A percentile compares a stretch with the other conserved stretches of the same genome.
phyloP scores from a whole-genome alignment of 2,329 filamentous ascomycete species.

The Monosporascus sp. region DNA sequence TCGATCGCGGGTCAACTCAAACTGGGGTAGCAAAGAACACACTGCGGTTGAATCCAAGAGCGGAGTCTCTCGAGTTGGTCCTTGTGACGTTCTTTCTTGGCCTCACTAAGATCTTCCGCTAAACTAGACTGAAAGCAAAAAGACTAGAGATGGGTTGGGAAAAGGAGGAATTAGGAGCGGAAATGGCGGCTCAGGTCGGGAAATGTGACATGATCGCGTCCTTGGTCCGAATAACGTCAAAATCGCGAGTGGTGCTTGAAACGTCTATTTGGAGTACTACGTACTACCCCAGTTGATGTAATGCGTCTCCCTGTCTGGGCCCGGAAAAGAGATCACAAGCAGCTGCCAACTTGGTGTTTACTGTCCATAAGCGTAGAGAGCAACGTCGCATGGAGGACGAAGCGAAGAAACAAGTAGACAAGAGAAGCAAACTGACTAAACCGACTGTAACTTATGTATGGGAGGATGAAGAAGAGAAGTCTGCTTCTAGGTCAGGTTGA shows the following conservation, averaged over 20 bases:
- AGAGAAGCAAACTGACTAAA: neutral
- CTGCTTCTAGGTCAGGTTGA: neutral
- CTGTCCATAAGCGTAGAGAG: too few species aligned
- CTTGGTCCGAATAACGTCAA: neutral
- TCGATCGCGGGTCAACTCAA: neutral
- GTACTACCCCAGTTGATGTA: neutral
- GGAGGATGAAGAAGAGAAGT: neutral
- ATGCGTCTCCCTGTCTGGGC: neutral
- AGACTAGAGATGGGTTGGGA: neutral
- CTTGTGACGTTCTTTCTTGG: neutral
- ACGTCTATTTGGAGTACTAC: neutral
- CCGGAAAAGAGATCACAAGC: too few species aligned
- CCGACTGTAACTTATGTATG: neutral
- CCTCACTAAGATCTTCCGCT: neutral
- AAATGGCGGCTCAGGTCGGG: conserved; percentile 9
- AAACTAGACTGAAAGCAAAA: neutral
- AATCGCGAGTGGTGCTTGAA: neutral
- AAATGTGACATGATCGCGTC: conserved; percentile 19
- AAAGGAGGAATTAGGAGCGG: neutral
- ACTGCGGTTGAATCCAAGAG: too few species aligned
- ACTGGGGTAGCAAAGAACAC: too few species aligned
- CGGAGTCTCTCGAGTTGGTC: too few species aligned
- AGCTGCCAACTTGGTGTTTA: too few species aligned
- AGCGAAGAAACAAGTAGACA: neutral
- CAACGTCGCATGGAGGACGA: too few species aligned